Evolutionary conservation across 2,329 filamentous ascomycete genomes (phyloP), one percentile per base, ranked within the genome.

Genomic region (Juglanconis oblonga): DNA sequence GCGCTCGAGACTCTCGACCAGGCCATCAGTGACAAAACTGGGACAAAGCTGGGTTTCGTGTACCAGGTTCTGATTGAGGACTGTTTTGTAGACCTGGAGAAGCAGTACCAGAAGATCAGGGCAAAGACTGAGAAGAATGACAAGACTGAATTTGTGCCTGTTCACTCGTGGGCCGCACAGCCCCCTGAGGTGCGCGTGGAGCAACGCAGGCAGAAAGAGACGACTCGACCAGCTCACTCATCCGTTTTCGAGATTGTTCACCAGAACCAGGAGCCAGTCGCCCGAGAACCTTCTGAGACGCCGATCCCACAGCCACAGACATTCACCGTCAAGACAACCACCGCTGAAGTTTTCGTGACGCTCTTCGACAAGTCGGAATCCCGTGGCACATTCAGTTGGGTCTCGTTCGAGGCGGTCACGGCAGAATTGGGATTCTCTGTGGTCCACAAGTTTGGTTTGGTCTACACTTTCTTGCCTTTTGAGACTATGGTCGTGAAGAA

Each of bases 21-120:
- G 9, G 77, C 77, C 50, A 58, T 81, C 3, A 40, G 69, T 1
- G 67, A 75, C 0, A 76, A 75, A 32, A 63, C 71, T 0, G 77
- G 78, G 2, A 69, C 71, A 0, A 76, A 70, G n/a, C 61, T 81
- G 13, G 75, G 73, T 1, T 73, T 73, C 47, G 64, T 81, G 0
- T 82, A 81, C 61, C 69, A 78, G 49, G 74, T 79, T 49, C 55
- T 78, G 6, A 65, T 80, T 3, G 68, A 78, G 0, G 72, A 76
- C 1, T 75, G 72, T 55, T 49, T 80, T 0, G 42, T 63, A 1
- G 66, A 71, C 5, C 62, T 81, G 0, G 58, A 75, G 17, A 60
- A 63, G 0, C 69, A 70, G 29, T 68, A 70, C 13, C 59, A 69
- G 13, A 56, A 71, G 4, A 47, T 62, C 4, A 70, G 70, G 45